These are phyloP conservation scores for Hippophae gyantsensis DNA, from an alignment of 306 rosid species.

Conservation along the genomic window DNA sequence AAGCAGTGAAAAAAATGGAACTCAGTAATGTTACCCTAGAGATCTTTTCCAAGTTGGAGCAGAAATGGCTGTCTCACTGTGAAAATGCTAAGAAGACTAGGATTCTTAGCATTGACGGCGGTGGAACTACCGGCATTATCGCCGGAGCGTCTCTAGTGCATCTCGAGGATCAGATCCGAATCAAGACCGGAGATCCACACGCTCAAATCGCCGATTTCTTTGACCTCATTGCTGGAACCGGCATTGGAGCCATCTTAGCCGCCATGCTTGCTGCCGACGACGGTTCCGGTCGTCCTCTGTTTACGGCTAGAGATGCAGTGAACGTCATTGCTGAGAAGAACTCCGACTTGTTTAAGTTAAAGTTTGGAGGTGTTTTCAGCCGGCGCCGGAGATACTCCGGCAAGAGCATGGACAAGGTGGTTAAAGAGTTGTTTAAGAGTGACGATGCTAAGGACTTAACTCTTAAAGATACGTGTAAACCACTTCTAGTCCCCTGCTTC, in stretches of 20 bases:
- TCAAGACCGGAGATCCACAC: slow-evolving; percentile 55
- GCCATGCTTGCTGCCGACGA: slow-evolving; percentile 63
- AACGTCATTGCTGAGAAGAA: slow-evolving; percentile 23
- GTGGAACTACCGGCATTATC: slow-evolving; percentile 66
- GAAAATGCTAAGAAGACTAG: slow-evolving; percentile 53
- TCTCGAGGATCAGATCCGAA: slow-evolving; percentile 97
- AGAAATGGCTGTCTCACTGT: slow-evolving; percentile 88
- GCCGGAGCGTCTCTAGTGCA: slow-evolving; percentile 62
- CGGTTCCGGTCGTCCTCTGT: slow-evolving; percentile 65
- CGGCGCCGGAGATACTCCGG: slow-evolving; percentile 49
- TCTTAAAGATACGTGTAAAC: slow-evolving; percentile 77
- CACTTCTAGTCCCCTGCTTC: slow-evolving; percentile 83
- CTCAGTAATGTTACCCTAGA: slow-evolving; percentile 65
- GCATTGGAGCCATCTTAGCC: slow-evolving; percentile 76
- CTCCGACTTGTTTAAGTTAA: slow-evolving; percentile 39
- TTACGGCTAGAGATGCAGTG: slow-evolving; percentile 62
- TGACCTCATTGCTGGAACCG: slow-evolving; percentile 79
- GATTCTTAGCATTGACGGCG: slow-evolving; percentile 93
- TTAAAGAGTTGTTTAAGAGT: slow-evolving; percentile 47
- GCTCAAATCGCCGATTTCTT: slow-evolving; percentile 76
- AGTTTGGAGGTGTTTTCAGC: slow-evolving; percentile 29
- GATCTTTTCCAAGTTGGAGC: slow-evolving; percentile 89
- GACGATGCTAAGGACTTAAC: slow-evolving; percentile 48
- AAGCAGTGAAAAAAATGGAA: slow-evolving; percentile 38
- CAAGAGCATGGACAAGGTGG: slow-evolving; percentile 51